A percentile compares a stretch with the other conserved stretches of the same genome.
Conservation (phyloP, 2,329 filamentous ascomycete species). For the Aspergillus sclerotialis region DNA sequence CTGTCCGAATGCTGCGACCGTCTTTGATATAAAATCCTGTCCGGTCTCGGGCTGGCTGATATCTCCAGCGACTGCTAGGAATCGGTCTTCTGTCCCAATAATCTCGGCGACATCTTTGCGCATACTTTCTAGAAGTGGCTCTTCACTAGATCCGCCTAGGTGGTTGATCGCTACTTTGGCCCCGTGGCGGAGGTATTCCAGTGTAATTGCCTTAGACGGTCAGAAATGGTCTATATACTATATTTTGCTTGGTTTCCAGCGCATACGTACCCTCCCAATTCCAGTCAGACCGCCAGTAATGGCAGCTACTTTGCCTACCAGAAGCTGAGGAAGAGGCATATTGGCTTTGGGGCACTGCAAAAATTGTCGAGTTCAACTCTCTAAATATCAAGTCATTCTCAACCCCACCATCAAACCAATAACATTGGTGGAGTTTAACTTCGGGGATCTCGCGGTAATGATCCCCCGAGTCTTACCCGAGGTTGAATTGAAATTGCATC, state of each 20-base stretch:
- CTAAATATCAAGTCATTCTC: slow-evolving; percentile 3
- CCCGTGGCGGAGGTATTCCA: slow-evolving; percentile 71
- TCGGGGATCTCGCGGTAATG: slow-evolving; percentile 24
- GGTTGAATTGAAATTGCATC: neutral
- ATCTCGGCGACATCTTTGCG: slow-evolving; percentile 23
- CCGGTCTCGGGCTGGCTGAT: slow-evolving; percentile 69
- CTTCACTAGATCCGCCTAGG: slow-evolving; percentile 44
- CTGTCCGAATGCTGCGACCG: slow-evolving; percentile 49
- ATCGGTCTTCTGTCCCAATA: slow-evolving; percentile 20
- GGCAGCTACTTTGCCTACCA: slow-evolving; percentile 69
- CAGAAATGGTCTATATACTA: neutral
- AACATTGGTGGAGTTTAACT: slow-evolving; percentile 11
- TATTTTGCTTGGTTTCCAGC: neutral
- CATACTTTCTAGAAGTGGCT: slow-evolving; percentile 22
- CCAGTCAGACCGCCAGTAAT: slow-evolving; percentile 83
- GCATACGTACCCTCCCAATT: slow-evolving; percentile 56
- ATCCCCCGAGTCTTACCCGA: slow-evolving; percentile 21
- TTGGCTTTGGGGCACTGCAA: no score
- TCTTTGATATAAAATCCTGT: slow-evolving; percentile 56
- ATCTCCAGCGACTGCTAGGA: slow-evolving; percentile 69
- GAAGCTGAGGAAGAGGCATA: slow-evolving; percentile 43
- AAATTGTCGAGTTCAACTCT: slow-evolving; percentile 2
- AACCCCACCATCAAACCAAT: slow-evolving; percentile 15
- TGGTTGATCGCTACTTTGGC: slow-evolving; percentile 76
- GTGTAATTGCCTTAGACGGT: slow-evolving; percentile 56